Conservation (phyloP, 306 rosid genomes). For the Acacia confusa region DNA sequence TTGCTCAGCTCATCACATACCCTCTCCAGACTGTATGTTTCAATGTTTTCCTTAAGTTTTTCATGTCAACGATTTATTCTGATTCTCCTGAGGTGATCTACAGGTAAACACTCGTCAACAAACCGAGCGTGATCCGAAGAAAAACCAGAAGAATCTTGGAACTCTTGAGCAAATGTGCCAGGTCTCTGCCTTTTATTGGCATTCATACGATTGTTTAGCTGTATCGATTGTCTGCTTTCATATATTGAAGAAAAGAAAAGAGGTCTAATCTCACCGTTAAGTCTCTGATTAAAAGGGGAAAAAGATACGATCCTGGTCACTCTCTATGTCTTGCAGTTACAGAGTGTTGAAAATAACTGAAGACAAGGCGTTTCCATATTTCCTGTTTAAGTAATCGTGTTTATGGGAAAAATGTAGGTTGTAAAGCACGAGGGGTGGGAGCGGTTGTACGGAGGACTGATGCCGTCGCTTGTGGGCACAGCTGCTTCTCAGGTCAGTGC, state of each 20-base stretch:
- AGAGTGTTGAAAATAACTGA: neutral
- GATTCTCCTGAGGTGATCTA: conserved; percentile 33
- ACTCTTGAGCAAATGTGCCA: conserved; percentile 65
- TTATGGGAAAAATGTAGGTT: conserved; percentile 51
- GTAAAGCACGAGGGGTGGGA: conserved; percentile 92
- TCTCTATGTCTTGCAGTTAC: neutral
- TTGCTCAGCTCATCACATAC: conserved; percentile 93
- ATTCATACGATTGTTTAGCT: conserved; percentile 25
- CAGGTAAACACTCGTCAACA: conserved; percentile 96
- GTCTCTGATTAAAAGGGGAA: neutral
- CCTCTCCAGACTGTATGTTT: conserved; percentile 86
- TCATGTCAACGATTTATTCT: neutral
- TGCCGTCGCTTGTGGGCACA: conserved; percentile 79
- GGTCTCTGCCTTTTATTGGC: conserved; percentile 42
- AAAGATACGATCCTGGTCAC: neutral
- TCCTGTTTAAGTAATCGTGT: neutral
- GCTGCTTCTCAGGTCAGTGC: conserved; percentile 92
- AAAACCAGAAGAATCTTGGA: conserved; percentile 54
- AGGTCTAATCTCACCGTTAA: neutral
- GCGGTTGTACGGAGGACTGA: conserved; percentile 83
- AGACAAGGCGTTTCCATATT: neutral
- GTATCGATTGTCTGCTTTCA: neutral
- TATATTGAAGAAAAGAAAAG: conserved; percentile 1
- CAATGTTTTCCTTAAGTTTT: neutral
- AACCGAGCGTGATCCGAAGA: conserved; percentile 83